Percentiles rank a stretch among this genome's conserved stretches.
These are phyloP conservation scores for Fragaria ananassa DNA, from an alignment of 306 rosid species.

Conservation along the genomic window DNA sequence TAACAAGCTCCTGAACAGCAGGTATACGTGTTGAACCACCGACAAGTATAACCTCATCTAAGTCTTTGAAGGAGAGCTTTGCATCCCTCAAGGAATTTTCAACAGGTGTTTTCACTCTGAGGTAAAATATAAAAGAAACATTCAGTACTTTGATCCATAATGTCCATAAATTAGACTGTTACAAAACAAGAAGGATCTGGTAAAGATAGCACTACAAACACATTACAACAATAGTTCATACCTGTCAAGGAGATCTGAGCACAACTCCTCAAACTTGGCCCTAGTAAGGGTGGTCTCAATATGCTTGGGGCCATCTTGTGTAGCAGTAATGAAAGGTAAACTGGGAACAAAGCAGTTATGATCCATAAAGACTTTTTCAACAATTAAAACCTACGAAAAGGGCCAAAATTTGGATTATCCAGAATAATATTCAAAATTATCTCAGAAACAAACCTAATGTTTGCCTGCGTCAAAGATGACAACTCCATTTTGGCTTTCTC, in stretches of 20 bases:
- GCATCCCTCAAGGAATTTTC: constrained; percentile 96
- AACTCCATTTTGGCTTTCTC: constrained; percentile 99
- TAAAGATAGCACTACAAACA: neutral
- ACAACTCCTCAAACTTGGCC: constrained; percentile 86
- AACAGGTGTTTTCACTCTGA: constrained; percentile 80
- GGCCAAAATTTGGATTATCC: neutral
- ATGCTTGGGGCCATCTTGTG: constrained; percentile 95
- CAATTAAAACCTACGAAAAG: neutral
- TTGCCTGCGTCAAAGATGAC: constrained; percentile 84
- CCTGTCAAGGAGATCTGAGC: constrained; percentile 96
- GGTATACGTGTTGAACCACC: constrained; percentile 85
- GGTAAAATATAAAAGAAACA: neutral
- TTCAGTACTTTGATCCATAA: neutral
- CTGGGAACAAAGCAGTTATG: constrained; percentile 36
- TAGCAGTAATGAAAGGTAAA: constrained; percentile 93
- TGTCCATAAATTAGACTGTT: neutral
- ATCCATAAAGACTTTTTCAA: neutral
- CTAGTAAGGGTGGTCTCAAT: constrained; percentile 90
- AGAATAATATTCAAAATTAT: neutral
- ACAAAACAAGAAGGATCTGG: neutral
- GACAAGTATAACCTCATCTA: constrained; percentile 83
- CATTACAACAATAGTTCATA: constrained; percentile 15
- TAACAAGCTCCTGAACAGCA: constrained; percentile 72
- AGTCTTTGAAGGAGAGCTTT: constrained; percentile 71
- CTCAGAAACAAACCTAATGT: constrained; percentile 56